Evolutionary conservation across 805 yeast genomes (phyloP), one percentile per base, ranked within the genome.

Genomic region (Candida sphagnicola): DNA sequence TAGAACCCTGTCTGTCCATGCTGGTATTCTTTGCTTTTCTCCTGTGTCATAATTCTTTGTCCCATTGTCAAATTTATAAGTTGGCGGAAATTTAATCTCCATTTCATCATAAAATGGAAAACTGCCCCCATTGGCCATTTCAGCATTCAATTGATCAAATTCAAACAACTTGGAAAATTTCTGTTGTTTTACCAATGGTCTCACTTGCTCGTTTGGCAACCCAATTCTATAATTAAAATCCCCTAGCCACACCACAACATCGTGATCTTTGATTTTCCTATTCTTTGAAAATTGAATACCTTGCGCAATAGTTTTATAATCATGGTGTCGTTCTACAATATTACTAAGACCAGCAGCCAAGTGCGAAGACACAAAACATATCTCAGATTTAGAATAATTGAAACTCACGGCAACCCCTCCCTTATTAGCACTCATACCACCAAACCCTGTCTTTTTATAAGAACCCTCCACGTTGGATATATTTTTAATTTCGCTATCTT

Each of bases 1-100:
- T 34, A 90, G 60, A 28, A 87, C 82, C 53, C 99, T 70, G 59
- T 91, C 99, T 0, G 98, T 91, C 97, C 98, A 91, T 0, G 96
- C 84, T 1, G 99, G 99, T 3, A 86, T 81, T 50, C 99, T 74
- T 45, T 83, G 91, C 57, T 91, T 91, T 49, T 91, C 99, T 8
- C 95, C 83, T 1, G 95, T 72, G 57, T 91, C 98, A 56, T 90
- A 93, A 14, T 59, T 65, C 35, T 77, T 72, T 0, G 95, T 82
- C 3, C 91, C 93, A 45, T 84, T 82, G 57, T 91, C 96, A 60
- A 78, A 91, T 56, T 91, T 91, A 65, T 91, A 91, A 1, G 99
- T 93, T 8, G 98, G 99, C 28, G 77, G 72, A 56, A 93, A 91
- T 31, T 68, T 77, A 39, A 91, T 76, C 18, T 82, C 79, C 45